Conservation (phyloP, 1,284 basidiomycete genomes). For the Rhodotorula glutinis region DNA sequence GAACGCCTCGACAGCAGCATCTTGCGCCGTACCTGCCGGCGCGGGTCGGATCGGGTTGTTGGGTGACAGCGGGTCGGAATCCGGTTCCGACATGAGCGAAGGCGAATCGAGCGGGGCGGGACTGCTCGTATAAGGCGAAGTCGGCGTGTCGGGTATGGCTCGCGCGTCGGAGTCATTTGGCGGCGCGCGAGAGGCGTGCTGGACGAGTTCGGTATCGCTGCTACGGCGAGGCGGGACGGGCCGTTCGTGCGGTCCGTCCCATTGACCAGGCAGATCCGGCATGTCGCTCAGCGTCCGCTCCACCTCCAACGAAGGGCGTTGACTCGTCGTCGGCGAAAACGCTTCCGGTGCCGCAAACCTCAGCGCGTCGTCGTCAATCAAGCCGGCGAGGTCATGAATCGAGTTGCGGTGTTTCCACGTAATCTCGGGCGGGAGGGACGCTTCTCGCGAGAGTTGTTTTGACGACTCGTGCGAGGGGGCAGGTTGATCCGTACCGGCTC, state of each 20-base stretch:
- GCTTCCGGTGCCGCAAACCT: not conserved
- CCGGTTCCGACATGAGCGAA: conserved; percentile 6
- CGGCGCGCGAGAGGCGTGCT: not conserved
- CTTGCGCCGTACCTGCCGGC: conserved; percentile 9
- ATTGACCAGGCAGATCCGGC: conserved; percentile 20
- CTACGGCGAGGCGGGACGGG: not conserved
- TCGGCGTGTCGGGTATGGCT: not conserved
- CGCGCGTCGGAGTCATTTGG: too few relatives aligned
- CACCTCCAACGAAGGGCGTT: not conserved
- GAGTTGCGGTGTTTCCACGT: conserved; percentile 21
- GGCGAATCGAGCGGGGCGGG: conserved; percentile 3
- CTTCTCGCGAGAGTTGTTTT: not conserved
- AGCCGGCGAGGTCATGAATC: conserved; percentile 11
- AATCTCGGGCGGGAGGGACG: not conserved
- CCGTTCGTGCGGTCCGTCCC: conserved; percentile 14
- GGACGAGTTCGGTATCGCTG: not conserved
- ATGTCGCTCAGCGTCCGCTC: conserved; percentile 2
- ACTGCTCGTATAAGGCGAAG: not conserved
- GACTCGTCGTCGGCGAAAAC: not conserved
- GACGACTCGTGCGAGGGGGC: not conserved
- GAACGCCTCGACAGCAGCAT: conserved; percentile 33
- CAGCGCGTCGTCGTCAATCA: conserved; percentile 14
- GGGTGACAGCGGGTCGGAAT: conserved; percentile 40
- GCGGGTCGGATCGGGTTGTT: conserved; percentile 42
- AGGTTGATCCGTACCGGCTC: not conserved